A percentile compares a stretch with the other conserved stretches of the same genome.
Evolutionary conservation across 176 grass and related monocot genomes (phyloP).

Genomic region (Triticum turgidum): DNA sequence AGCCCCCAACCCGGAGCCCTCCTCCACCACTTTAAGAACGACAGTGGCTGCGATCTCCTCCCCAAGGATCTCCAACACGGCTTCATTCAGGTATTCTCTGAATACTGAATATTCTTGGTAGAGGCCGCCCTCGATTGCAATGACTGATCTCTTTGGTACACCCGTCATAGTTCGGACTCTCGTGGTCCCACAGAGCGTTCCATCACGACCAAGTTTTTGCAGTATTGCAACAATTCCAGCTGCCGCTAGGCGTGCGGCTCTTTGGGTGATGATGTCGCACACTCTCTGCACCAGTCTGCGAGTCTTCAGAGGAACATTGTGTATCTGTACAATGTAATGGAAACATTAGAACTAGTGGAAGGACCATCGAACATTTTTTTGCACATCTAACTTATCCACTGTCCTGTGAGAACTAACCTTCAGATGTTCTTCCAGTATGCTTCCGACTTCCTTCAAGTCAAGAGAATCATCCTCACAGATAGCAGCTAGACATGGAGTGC

Average conservation of each 20-base stretch:
- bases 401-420: constrained; percentile 36
- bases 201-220: constrained; percentile 75
- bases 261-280: constrained; percentile 51
- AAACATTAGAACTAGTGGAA: background rate
- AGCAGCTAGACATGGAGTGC: constrained; percentile 59
- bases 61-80: constrained; percentile 68
- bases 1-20: constrained; percentile 74
- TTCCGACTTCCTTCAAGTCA: constrained; percentile 58
- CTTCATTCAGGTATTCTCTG: constrained; percentile 77
- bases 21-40: constrained; percentile 50
- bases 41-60: constrained; percentile 65
- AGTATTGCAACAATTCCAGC: constrained; percentile 72
- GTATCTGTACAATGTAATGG: constrained; percentile 42
- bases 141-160: constrained; percentile 43
- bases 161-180: constrained; percentile 34
- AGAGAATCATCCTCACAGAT: constrained; percentile 74
- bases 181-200: constrained; percentile 41
- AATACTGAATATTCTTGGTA: constrained; percentile 67
- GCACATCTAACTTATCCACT: background rate
- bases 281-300: constrained; percentile 62
- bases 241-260: constrained; percentile 73
- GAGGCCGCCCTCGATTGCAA: constrained; percentile 72
- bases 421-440: constrained; percentile 55
- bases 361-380: background rate
- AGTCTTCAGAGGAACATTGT: constrained; percentile 56